Evolutionary conservation across 2,329 filamentous ascomycete species (phyloP).

Genomic region (Chrysoporthe puriensis): DNA sequence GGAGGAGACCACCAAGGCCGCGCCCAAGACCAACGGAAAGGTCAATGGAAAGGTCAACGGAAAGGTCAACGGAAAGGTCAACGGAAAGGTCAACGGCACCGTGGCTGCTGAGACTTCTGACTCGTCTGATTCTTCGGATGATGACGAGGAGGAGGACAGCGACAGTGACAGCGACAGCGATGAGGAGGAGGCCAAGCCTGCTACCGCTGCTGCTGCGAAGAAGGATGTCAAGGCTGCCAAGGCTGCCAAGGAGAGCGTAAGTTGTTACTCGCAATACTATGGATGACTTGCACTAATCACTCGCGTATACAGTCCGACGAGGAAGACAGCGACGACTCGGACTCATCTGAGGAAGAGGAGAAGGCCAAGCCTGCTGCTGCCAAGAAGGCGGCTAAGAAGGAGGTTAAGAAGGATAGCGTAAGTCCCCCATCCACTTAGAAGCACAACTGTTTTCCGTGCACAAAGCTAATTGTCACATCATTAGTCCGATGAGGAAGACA

Average conservation of each 20-base stretch:
- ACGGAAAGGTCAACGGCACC: conserved; percentile 41
- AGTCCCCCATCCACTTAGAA: not conserved
- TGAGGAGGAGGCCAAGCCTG: conserved; percentile 34
- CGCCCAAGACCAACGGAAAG: conserved; percentile 36
- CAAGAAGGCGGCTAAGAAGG: conserved; percentile 31
- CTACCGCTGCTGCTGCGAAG: conserved; percentile 37
- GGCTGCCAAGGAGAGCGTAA: conserved; percentile 34
- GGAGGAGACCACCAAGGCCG: conserved; percentile 38
- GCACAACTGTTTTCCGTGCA: not conserved
- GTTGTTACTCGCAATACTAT: conserved; percentile 18
- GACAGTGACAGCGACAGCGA: conserved; percentile 33
- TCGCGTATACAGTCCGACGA: conserved; percentile 3
- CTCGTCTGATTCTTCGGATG: conserved; percentile 40
- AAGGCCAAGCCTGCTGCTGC: conserved; percentile 31
- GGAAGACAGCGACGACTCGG: conserved; percentile 35
- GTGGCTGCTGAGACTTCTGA: conserved; percentile 35
- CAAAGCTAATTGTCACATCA: conserved; percentile 16
- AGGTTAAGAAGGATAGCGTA: conserved; percentile 30
- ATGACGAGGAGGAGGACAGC: conserved; percentile 36
- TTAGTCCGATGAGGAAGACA: conserved; percentile 35
- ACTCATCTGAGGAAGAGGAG: conserved; percentile 36
- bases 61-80: conserved; percentile 38
- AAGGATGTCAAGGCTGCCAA: conserved; percentile 34
- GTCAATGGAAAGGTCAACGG: conserved; percentile 38
- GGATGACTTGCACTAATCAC: conserved; percentile 8